Percentiles rank a stretch among this genome's conserved stretches.
phyloP scores from a whole-genome alignment of 805 yeast genomes.

The Kazachstania africana region DNA sequence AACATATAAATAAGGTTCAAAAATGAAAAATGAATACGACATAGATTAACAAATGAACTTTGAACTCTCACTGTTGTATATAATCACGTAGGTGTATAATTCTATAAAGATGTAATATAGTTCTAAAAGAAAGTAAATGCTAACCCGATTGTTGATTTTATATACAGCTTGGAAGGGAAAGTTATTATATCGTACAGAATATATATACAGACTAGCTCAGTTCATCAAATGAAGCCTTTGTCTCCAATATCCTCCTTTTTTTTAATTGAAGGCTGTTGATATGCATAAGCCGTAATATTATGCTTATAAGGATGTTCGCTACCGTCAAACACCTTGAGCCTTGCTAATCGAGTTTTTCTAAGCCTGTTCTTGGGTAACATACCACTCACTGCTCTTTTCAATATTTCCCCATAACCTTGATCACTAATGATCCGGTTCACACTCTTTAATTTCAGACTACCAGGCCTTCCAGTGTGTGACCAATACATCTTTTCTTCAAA shows the following conservation, averaged over 20 bases:
- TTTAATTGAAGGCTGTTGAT: no score
- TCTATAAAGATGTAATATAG: conserved; percentile 4
- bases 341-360: conserved; percentile 64
- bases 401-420: conserved; percentile 79
- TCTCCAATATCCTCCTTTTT: no score
- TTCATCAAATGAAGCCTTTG: no score
- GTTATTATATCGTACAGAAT: no score
- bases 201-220: no score
- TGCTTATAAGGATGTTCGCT: conserved; percentile 76
- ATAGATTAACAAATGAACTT: background rate
- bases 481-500: conserved; percentile 71
- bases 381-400: conserved; percentile 81
- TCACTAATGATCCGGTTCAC: conserved; percentile 67
- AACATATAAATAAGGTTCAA: background rate
- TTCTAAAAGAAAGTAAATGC: no score
- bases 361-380: conserved; percentile 91
- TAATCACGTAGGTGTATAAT: no score
- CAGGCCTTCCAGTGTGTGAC: conserved; percentile 85
- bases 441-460: conserved; percentile 70
- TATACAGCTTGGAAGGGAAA: no score
- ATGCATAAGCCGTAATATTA: conserved; percentile 78
- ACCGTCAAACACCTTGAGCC: conserved; percentile 82
- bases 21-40: background rate
- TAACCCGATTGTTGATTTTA: no score
- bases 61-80: no score